Evolutionary conservation across 495 filamentous ascomycete species (phyloP).

Genomic region (Ramalina intermedia): DNA sequence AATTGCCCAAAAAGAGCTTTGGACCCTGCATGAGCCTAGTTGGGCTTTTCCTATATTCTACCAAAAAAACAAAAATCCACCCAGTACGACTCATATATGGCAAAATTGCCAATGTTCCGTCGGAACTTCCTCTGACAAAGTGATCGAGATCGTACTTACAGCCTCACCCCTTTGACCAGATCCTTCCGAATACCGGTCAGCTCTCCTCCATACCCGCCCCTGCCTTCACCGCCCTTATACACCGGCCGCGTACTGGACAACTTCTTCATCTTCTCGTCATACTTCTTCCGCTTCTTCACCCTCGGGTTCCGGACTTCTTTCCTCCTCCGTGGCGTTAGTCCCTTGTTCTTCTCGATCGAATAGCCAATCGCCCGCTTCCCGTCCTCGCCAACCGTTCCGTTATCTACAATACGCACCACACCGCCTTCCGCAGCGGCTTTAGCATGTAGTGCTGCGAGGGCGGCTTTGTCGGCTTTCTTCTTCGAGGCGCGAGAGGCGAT

Average conservation of each 20-base stretch:
- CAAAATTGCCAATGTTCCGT: too few species aligned
- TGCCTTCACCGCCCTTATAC: constrained; percentile 77
- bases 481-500: constrained; percentile 51
- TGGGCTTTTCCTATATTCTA: too few species aligned
- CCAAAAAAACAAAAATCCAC: too few species aligned
- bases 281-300: constrained; percentile 95
- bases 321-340: constrained; percentile 71
- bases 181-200: constrained; percentile 89
- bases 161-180: constrained; percentile 83
- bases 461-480: constrained; percentile 63
- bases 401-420: constrained; percentile 38
- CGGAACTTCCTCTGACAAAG: too few species aligned
- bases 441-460: constrained; percentile 35
- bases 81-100: too few species aligned
- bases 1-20: too few species aligned
- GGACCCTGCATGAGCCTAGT: too few species aligned
- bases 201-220: constrained; percentile 83
- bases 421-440: constrained; percentile 40
- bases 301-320: constrained; percentile 89
- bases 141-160: constrained; percentile 27
- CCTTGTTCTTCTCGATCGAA: constrained; percentile 94
- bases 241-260: constrained; percentile 64
- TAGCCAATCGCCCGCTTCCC: constrained; percentile 85
- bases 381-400: constrained; percentile 50
- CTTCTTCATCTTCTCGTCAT: constrained; percentile 90